phyloP scores from a whole-genome alignment of 495 filamentous ascomycete genomes.

The Letharia columbiana region DNA sequence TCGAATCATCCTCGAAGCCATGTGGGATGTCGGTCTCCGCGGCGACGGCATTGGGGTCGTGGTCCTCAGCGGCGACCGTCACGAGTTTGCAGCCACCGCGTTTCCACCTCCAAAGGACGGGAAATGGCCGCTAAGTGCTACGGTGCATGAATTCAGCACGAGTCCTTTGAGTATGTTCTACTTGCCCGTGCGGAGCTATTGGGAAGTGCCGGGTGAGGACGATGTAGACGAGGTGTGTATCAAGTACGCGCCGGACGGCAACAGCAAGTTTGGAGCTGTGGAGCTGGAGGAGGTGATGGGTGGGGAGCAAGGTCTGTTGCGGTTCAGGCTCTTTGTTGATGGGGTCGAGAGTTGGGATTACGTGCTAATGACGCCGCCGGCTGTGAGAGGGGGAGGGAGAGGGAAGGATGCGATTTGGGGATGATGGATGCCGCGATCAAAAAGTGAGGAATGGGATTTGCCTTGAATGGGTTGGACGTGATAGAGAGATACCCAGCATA shows the following conservation, averaged over 20 bases:
- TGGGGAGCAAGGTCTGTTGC: constrained; percentile 51
- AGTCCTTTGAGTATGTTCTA: constrained; percentile 92
- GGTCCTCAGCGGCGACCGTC: constrained; percentile 78
- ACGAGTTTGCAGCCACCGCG: constrained; percentile 88
- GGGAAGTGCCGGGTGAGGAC: constrained; percentile 40
- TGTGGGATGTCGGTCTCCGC: constrained; percentile 65
- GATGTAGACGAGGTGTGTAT: constrained; percentile 70
- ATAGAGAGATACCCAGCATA: not conserved
- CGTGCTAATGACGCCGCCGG: constrained; percentile 45
- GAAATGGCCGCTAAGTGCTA: constrained; percentile 47
- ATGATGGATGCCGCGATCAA: not conserved
- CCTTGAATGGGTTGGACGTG: not conserved
- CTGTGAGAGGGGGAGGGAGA: constrained; percentile 34
- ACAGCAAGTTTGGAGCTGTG: constrained; percentile 86
- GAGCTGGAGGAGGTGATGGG: constrained; percentile 51
- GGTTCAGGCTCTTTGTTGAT: constrained; percentile 63
- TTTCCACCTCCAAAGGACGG: constrained; percentile 61
- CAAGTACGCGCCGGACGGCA: constrained; percentile 81
- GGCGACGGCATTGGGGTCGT: constrained; percentile 68
- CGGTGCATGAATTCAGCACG: constrained; percentile 79
- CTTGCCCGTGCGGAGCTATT: constrained; percentile 74
- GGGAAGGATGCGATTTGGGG: constrained; percentile 12
- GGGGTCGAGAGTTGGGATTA: constrained; percentile 62
- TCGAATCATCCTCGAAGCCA: constrained; percentile 68
- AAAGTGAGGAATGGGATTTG: not conserved